Percentiles rank a stretch among this genome's conserved stretches.
Conservation (phyloP, 306 rosid genomes). For the Benincasa hispida region DNA sequence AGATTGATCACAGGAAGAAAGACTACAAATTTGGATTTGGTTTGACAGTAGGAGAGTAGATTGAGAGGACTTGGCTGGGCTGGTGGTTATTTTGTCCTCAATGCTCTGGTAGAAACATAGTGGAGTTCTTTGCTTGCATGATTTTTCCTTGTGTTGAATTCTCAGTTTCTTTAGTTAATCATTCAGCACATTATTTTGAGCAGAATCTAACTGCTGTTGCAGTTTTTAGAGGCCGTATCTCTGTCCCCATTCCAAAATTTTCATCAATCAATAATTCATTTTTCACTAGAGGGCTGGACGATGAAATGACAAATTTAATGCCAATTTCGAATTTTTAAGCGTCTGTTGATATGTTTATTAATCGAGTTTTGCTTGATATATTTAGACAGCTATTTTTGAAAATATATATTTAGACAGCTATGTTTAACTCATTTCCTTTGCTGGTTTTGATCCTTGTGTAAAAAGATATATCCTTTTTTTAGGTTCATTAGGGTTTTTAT, state of each 20-base stretch:
- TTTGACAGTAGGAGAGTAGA: slow-evolving; percentile 87
- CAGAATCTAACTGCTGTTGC: slow-evolving; percentile 12
- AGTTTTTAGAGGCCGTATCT: slow-evolving; percentile 5
- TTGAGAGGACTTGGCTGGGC: neutral
- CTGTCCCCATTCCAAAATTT: neutral
- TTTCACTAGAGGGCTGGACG: neutral
- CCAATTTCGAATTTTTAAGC: neutral
- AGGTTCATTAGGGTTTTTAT: no score
- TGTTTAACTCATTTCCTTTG: no score
- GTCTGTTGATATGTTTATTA: neutral
- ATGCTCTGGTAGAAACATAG: neutral
- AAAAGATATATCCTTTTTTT: no score
- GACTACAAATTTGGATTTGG: slow-evolving; percentile 99
- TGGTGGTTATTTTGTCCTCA: neutral
- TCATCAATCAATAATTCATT: neutral
- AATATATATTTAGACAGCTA: no score
- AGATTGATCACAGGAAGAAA: slow-evolving; percentile 86
- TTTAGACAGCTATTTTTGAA: no score
- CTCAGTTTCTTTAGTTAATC: neutral
- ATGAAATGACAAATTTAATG: neutral
- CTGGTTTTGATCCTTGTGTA: no score
- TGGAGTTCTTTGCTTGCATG: slow-evolving; percentile 1
- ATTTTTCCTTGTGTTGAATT: slow-evolving; percentile 4
- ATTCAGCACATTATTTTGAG: slow-evolving; percentile 4
- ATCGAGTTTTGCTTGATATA: neutral